Percentiles rank a stretch among this genome's conserved stretches.
Conservation (phyloP, 2,329 filamentous ascomycete species). For the Fusarium sp. region DNA sequence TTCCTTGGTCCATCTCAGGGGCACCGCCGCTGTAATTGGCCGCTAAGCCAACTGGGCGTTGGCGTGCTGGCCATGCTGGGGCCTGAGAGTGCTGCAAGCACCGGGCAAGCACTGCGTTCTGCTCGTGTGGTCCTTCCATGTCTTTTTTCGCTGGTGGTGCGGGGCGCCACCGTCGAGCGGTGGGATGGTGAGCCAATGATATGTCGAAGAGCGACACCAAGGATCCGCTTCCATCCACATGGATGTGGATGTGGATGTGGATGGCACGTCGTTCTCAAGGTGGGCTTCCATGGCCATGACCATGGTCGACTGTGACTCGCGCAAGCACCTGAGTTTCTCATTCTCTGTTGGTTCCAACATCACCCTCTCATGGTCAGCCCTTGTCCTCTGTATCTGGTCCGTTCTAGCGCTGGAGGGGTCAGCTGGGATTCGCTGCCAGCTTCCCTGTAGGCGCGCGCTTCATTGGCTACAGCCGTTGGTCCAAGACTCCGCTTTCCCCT, state of each 20-base stretch:
- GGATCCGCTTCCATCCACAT: constrained; percentile 13
- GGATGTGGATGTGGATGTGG: background rate
- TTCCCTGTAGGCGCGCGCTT: constrained; percentile 31
- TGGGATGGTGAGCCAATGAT: constrained; percentile 20
- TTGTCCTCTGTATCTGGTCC: constrained; percentile 25
- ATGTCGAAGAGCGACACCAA: background rate
- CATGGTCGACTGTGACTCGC: constrained; percentile 9
- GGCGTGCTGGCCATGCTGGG: constrained; percentile 13
- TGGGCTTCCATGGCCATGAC: background rate
- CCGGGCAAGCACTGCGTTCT: background rate
- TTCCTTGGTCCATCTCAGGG: constrained; percentile 37
- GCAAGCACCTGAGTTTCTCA: constrained; percentile 14
- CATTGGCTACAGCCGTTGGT: constrained; percentile 33
- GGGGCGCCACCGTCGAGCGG: constrained; percentile 33
- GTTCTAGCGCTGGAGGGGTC: constrained; percentile 16
- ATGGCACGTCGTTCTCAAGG: constrained; percentile 18
- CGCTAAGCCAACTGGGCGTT: constrained; percentile 22
- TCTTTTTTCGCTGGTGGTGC: constrained; percentile 24
- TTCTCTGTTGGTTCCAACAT: constrained; percentile 22
- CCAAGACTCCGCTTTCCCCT: constrained; percentile 25
- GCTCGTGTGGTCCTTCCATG: background rate
- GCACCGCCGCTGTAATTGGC: constrained; percentile 40
- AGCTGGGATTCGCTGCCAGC: constrained; percentile 27
- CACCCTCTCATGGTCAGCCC: constrained; percentile 7
- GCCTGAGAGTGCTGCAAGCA: constrained; percentile 2